Evolutionary conservation across 306 rosid species (phyloP), one percentile per base, ranked within the genome.

Genomic region (Purshia tridentata): DNA sequence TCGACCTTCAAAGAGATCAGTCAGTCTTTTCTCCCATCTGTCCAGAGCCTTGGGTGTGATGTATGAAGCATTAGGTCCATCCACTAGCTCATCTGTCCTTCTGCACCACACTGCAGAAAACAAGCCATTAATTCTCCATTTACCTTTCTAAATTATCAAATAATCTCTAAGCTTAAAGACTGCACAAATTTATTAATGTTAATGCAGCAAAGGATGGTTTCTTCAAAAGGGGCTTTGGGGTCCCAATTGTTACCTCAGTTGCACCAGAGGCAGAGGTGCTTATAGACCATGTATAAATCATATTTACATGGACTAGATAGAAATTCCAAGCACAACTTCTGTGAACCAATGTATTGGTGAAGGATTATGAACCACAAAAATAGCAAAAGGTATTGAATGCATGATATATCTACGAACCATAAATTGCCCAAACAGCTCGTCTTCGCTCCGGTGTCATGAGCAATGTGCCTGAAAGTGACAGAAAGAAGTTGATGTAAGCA

Each of bases 11-110:
- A 89, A 94, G 13, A 94, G 96, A 73, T 94, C 92, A 1, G 57
- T 77, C 63, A 91, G 70, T 70, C 96, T 69, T 72, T 80, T 78
- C 59, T 91, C 97, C 98, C 98, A 94, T 71, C 98, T 79, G 59
- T 89, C 98, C n/a, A 94, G 88, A 4, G 97, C 98, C 57, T 79
- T 91, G 11, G 98, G 96, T 1, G 98, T 94, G 37, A 91, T 91
- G 81, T 91, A 92, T n/a, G 97, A 81, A 69, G 98, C 96, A 44
- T 94, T 94, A 22, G 98, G 98, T 4, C 98, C 97, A 76, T 94
- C 98, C 67, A 94, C 98, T 14, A 94, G 86, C 57, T 94, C 98
- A 54, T 94, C 97, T 1, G 98, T 94, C 70, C 98, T 94, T 79
- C 98, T 84, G 77, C 98, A 94, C 98, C 98, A 94, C 67, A 94